Percentiles rank a stretch among this genome's conserved stretches.
phyloP scores from a whole-genome alignment of 176 grass and related monocot genomes.

The Lolium multiflorum region DNA sequence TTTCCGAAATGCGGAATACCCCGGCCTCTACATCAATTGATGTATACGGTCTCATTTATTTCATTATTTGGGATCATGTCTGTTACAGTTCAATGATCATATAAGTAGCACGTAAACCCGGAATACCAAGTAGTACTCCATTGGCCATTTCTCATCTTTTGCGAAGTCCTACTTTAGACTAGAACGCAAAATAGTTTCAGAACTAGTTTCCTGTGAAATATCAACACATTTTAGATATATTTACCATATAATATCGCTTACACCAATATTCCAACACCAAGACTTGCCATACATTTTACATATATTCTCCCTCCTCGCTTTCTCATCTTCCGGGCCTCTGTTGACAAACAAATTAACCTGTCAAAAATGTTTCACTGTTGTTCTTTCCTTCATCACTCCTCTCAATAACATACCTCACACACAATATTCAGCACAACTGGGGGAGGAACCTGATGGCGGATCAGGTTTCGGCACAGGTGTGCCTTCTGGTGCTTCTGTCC shows the following conservation, averaged over 20 bases:
- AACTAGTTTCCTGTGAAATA: background rate
- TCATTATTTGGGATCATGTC: too few species aligned
- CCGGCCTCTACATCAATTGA: too few species aligned
- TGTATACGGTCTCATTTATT: too few species aligned
- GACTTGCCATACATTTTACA: background rate
- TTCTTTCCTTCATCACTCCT: background rate
- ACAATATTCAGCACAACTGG: background rate
- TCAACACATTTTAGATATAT: slow-evolving; percentile 10
- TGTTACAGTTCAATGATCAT: too few species aligned
- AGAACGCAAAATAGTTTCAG: background rate
- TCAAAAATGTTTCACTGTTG: background rate
- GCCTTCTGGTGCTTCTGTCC: slow-evolving; percentile 41
- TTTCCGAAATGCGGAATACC: too few species aligned
- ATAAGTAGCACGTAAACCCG: too few species aligned
- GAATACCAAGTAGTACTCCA: too few species aligned
- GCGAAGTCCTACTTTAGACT: too few species aligned
- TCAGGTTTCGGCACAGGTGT: too few species aligned
- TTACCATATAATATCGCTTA: slow-evolving; percentile 28
- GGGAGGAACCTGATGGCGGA: too few species aligned
- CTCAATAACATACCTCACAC: background rate
- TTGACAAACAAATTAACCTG: background rate
- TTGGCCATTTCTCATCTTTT: too few species aligned
- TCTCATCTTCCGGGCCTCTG: background rate
- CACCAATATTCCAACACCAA: background rate
- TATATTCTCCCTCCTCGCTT: background rate